Percentiles rank a stretch among this genome's conserved stretches.
Evolutionary conservation across 1,284 basidiomycete species (phyloP).

Genomic region (Moesziomyces globuligerus): DNA sequence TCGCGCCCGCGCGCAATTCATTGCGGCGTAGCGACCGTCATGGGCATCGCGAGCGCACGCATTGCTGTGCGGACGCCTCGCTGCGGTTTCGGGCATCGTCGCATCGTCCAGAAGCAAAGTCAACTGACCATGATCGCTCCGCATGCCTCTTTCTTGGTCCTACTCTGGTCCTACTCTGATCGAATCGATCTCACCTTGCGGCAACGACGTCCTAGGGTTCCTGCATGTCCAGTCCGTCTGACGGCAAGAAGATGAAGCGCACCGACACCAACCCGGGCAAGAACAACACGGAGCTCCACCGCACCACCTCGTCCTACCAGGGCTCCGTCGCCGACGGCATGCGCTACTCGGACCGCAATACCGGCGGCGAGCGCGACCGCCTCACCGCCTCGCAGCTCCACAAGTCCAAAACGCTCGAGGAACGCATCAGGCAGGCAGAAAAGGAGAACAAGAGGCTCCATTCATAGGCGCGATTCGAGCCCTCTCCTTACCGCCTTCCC

Average conservation of each 20-base stretch:
- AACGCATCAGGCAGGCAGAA: slow-evolving; percentile 64
- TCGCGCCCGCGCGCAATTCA: too few relatives aligned
- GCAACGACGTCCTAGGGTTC: slow-evolving; percentile 40
- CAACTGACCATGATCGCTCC: background rate
- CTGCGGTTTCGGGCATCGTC: too few relatives aligned
- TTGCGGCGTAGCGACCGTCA: too few relatives aligned
- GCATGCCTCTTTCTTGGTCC: background rate
- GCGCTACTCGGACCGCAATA: slow-evolving; percentile 64
- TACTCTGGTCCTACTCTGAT: too few relatives aligned
- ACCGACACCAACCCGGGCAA: slow-evolving; percentile 64
- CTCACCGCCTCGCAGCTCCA: slow-evolving; percentile 65
- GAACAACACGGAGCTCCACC: slow-evolving; percentile 64
- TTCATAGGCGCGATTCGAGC: too few relatives aligned
- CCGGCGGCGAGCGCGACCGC: slow-evolving; percentile 48
- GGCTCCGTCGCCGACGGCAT: slow-evolving; percentile 65
- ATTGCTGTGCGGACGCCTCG: too few relatives aligned
- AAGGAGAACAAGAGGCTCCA: slow-evolving; percentile 56
- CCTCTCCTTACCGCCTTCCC: too few relatives aligned
- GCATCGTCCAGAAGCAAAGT: too few relatives aligned
- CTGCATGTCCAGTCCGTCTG: slow-evolving; percentile 56
- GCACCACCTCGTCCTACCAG: slow-evolving; percentile 67
- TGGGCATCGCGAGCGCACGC: too few relatives aligned
- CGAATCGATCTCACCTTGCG: too few relatives aligned
- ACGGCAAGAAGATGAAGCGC: slow-evolving; percentile 65
- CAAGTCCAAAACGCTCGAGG: slow-evolving; percentile 66